Conservation (phyloP, 805 yeast genomes). For the Ogataea siamensis region DNA sequence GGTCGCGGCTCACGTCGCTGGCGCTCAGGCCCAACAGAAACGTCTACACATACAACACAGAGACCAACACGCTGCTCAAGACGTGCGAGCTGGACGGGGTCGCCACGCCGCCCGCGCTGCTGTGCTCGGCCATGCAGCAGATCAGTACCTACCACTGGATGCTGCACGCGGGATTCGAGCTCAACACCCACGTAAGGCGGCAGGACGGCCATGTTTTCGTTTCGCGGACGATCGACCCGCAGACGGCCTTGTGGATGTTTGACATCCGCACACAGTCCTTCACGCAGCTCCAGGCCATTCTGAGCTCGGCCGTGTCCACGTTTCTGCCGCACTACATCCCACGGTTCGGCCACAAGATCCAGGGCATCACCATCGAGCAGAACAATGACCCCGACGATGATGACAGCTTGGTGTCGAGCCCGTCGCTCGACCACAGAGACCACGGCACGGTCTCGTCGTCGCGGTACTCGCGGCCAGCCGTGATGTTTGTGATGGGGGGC, state of each 20-base stretch:
- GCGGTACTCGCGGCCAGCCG: conserved; percentile 29
- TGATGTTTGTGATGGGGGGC: conserved; percentile 48
- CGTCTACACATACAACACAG: conserved; percentile 38
- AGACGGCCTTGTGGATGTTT: conserved; percentile 56
- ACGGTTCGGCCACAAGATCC: conserved; percentile 33
- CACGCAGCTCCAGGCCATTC: conserved; percentile 39
- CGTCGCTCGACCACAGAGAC: conserved; percentile 4
- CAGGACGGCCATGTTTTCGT: conserved; percentile 41
- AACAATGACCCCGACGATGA: conserved; percentile 20
- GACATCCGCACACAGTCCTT: conserved; percentile 51
- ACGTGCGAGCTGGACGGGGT: conserved; percentile 16
- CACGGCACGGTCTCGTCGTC: neutral
- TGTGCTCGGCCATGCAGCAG: conserved; percentile 46
- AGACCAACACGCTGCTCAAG: conserved; percentile 38
- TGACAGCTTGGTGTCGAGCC: conserved; percentile 4
- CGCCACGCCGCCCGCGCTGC: conserved; percentile 47
- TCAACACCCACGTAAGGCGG: conserved; percentile 36
- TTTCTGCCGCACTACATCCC: conserved; percentile 29
- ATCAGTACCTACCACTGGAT: conserved; percentile 58
- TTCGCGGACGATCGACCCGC: conserved; percentile 28
- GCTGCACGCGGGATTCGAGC: conserved; percentile 69
- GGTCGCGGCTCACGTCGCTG: conserved; percentile 42
- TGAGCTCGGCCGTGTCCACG: conserved; percentile 32
- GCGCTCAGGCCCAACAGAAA: conserved; percentile 38
- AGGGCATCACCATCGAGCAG: conserved; percentile 31